Percentiles rank a stretch among this genome's conserved stretches.
phyloP scores from a whole-genome alignment of 768 basidiomycete genomes.

The Collybia sordida region DNA sequence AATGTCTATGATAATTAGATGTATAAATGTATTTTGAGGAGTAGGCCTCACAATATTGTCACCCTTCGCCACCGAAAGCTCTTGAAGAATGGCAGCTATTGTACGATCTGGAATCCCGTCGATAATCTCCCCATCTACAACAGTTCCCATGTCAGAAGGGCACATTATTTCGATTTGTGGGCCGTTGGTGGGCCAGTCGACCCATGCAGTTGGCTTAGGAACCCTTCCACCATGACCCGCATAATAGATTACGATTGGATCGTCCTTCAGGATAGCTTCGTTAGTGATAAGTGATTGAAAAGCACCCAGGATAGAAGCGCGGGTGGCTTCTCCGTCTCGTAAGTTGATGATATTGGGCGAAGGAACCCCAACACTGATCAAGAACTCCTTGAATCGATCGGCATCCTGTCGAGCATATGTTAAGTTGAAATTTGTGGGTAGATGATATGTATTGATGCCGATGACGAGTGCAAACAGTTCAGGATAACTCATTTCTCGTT shows the following conservation, averaged over 20 bases:
- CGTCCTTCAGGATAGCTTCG: not conserved
- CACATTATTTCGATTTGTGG: constrained; percentile 7
- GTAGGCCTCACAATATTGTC: constrained; percentile 9
- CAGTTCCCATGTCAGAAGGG: constrained; percentile 3
- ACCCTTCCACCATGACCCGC: constrained; percentile 8
- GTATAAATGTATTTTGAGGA: not conserved
- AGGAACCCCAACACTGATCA: not conserved
- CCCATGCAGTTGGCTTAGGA: not conserved
- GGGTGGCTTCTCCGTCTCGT: constrained; percentile 2
- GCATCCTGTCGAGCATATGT: constrained; percentile 4
- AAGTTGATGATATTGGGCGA: constrained; percentile 1
- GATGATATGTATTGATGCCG: constrained; percentile 10
- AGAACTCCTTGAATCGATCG: constrained; percentile 2
- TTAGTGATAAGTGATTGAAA: not conserved
- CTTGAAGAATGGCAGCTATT: not conserved
- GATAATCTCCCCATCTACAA: not conserved
- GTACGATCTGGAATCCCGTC: constrained; percentile 6
- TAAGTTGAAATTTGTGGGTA: not conserved
- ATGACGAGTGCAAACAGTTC: constrained; percentile 6
- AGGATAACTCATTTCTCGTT: too few species aligned
- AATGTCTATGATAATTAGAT: constrained; percentile 2
- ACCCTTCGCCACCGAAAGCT: constrained; percentile 1
- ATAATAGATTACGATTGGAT: constrained; percentile 12
- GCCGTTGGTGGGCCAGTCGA: not conserved
- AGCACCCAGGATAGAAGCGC: not conserved